Conservation (phyloP, 257 asterid species). For the Solanum medicagineum region DNA sequence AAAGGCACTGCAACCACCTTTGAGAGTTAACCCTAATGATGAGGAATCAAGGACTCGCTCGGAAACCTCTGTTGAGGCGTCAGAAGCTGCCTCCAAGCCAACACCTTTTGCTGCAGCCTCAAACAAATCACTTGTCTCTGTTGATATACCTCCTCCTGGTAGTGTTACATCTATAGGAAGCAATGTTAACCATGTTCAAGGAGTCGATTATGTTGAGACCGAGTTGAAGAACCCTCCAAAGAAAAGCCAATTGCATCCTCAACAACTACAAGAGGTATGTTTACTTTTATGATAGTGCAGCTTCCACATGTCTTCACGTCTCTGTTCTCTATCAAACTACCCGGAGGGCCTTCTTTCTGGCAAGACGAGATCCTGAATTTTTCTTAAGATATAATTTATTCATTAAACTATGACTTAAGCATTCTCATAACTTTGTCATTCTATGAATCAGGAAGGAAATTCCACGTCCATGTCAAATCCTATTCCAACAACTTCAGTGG, state of each 20-base stretch:
- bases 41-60: constrained; percentile 2
- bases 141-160: background rate
- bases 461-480: background rate
- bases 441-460: background rate
- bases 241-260: background rate
- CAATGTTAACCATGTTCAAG: background rate
- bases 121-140: background rate
- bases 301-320: background rate
- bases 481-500: background rate
- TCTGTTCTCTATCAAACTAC: background rate
- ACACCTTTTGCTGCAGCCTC: background rate
- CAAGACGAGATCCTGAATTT: constrained; percentile 1
- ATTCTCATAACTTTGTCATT: background rate
- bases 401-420: background rate
- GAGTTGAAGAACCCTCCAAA: background rate
- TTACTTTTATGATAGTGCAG: background rate
- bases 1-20: background rate
- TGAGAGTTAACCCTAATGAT: background rate
- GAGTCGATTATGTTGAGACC: background rate
- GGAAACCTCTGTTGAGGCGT: background rate
- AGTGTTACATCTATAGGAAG: background rate
- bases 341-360: background rate
- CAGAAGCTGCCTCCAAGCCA: constrained; percentile 2
- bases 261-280: constrained; percentile 6
- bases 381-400: background rate